Evolutionary conservation across 495 filamentous ascomycete species (phyloP).

Genomic region (Podospora pseudoanserina): DNA sequence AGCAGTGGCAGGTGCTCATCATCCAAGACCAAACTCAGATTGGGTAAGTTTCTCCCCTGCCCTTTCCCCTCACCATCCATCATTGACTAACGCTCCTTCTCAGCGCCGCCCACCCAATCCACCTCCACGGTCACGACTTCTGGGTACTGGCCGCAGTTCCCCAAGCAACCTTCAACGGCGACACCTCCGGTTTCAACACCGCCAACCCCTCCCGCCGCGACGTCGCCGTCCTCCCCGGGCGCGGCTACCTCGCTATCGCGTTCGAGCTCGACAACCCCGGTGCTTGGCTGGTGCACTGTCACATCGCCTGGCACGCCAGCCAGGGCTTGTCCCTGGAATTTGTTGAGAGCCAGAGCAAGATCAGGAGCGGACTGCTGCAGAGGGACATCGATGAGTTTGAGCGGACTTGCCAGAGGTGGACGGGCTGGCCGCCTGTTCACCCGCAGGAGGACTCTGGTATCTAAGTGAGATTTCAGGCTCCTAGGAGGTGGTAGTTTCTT

Average conservation of each 20-base stretch:
- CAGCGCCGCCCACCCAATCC: conserved; percentile 26
- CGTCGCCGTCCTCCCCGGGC: conserved; percentile 43
- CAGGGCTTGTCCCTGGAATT: conserved; percentile 48
- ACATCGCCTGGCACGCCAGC: conserved; percentile 50
- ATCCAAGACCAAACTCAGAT: conserved; percentile 20
- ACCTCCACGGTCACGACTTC: conserved; percentile 59
- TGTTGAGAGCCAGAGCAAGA: conserved; percentile 35
- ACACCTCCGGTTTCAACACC: conserved; percentile 34
- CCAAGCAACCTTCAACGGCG: conserved; percentile 12
- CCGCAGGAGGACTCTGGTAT: conserved; percentile 17
- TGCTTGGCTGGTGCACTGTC: conserved; percentile 53
- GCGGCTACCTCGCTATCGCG: conserved; percentile 45
- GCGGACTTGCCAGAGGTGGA: neutral
- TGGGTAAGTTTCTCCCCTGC: conserved; percentile 6
- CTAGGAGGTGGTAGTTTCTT: neutral
- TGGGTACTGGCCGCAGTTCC: conserved; percentile 45
- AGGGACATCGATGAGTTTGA: conserved; percentile 5
- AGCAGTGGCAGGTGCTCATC: conserved; percentile 24
- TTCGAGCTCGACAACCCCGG: conserved; percentile 55
- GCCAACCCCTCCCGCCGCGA: conserved; percentile 56
- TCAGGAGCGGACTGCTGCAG: conserved; percentile 12
- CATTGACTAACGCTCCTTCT: too few species aligned
- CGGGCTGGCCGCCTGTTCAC: conserved; percentile 4
- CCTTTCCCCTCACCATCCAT: neutral
- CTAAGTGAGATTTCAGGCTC: neutral